Evolutionary conservation across 2,329 filamentous ascomycete genomes (phyloP).

Genomic region (Fusarium duplospermum): DNA sequence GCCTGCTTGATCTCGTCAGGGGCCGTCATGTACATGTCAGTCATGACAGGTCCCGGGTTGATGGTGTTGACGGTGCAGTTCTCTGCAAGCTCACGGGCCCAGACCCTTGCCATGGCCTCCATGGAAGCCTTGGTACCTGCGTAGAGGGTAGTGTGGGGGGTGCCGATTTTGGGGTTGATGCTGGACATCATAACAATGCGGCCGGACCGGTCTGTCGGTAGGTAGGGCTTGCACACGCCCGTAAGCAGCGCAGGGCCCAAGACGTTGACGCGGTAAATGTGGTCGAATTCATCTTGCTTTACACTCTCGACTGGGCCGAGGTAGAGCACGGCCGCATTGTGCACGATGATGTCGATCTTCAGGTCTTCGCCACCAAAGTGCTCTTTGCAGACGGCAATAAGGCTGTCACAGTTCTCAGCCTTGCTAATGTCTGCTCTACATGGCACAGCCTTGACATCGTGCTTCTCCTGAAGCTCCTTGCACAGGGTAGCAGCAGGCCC

Average conservation of each 20-base stretch:
- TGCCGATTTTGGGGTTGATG: slow-evolving; percentile 65
- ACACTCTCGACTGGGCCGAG: slow-evolving; percentile 59
- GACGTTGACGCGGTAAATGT: slow-evolving; percentile 69
- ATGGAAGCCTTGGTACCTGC: slow-evolving; percentile 72
- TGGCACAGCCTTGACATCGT: slow-evolving; percentile 61
- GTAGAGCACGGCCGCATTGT: slow-evolving; percentile 66
- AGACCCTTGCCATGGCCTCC: slow-evolving; percentile 72
- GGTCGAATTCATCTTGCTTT: slow-evolving; percentile 62
- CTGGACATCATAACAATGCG: slow-evolving; percentile 69
- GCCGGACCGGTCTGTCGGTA: slow-evolving; percentile 67
- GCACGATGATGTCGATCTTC: slow-evolving; percentile 67
- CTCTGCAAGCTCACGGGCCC: slow-evolving; percentile 68
- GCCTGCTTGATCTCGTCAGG: slow-evolving; percentile 60
- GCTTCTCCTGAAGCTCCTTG: slow-evolving; percentile 53
- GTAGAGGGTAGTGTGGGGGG: slow-evolving; percentile 66
- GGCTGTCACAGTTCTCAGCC: slow-evolving; percentile 62
- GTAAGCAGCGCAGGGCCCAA: slow-evolving; percentile 67
- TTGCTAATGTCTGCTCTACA: slow-evolving; percentile 74
- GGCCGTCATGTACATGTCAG: slow-evolving; percentile 59
- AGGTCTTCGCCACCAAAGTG: slow-evolving; percentile 57
- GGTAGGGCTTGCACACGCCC: slow-evolving; percentile 63
- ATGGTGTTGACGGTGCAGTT: slow-evolving; percentile 70
- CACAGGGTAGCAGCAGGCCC: slow-evolving; percentile 57
- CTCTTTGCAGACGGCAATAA: slow-evolving; percentile 63
- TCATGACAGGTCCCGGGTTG: slow-evolving; percentile 57